A percentile compares a stretch with the other conserved stretches of the same genome.
Evolutionary conservation across 495 filamentous ascomycete species (phyloP).

Genomic region (Penicillium samsonianum): DNA sequence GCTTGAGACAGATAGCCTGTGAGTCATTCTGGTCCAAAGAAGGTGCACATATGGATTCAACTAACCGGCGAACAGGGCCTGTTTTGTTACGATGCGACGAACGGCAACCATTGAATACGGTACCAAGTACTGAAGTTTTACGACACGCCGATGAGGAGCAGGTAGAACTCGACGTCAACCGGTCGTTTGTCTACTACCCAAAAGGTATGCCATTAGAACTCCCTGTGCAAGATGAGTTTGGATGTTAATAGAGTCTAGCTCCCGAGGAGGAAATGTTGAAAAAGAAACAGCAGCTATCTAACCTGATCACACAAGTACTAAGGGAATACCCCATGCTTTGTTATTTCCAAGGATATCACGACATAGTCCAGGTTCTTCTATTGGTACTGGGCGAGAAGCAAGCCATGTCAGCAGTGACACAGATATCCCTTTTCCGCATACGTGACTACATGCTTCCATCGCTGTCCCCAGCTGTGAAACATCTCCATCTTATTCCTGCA

Average conservation of each 20-base stretch:
- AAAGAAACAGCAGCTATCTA: slow-evolving; percentile 71
- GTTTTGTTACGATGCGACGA: slow-evolving; percentile 65
- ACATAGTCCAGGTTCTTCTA: slow-evolving; percentile 95
- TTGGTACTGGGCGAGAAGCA: slow-evolving; percentile 69
- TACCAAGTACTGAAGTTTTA: slow-evolving; percentile 57
- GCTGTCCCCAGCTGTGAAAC: slow-evolving; percentile 74
- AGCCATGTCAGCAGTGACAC: slow-evolving; percentile 62
- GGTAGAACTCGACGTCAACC: slow-evolving; percentile 85
- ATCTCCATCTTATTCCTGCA: slow-evolving; percentile 80
- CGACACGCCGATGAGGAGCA: slow-evolving; percentile 83
- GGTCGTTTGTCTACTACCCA: slow-evolving; percentile 97
- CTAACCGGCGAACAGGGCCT: slow-evolving; percentile 61
- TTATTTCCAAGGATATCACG: slow-evolving; percentile 99
- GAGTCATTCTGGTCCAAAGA: slow-evolving; percentile 43
- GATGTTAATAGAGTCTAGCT: slow-evolving; percentile 22
- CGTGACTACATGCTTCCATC: slow-evolving; percentile 97
- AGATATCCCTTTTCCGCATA: slow-evolving; percentile 84
- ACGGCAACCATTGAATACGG: slow-evolving; percentile 24
- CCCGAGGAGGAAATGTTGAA: slow-evolving; percentile 59
- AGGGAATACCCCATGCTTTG: slow-evolving; percentile 80
- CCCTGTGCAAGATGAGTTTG: not conserved
- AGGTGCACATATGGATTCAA: not conserved
- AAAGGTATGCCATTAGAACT: slow-evolving; percentile 54
- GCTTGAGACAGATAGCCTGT: slow-evolving; percentile 83
- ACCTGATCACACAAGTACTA: slow-evolving; percentile 73